Conservation (phyloP, 2,329 filamentous ascomycete genomes). For the Fusarium dimerum region DNA sequence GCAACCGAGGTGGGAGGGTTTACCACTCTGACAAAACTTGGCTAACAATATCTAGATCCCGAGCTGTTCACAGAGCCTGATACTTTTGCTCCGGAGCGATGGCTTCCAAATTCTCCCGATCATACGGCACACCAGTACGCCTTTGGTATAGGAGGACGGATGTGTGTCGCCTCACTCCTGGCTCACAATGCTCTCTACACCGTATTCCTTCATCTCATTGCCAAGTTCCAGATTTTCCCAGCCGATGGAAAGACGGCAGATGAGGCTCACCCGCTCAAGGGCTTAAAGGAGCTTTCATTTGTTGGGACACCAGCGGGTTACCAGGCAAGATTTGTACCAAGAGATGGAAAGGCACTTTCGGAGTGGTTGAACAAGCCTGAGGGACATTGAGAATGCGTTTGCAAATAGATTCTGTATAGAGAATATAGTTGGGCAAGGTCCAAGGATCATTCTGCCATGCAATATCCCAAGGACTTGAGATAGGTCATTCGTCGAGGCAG, state of each 20-base stretch:
- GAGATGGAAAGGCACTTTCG: constrained; percentile 4
- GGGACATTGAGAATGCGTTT: not conserved
- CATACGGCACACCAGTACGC: constrained; percentile 50
- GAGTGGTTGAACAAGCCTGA: constrained; percentile 4
- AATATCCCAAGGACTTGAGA: too few relatives aligned
- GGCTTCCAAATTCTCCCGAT: constrained; percentile 34
- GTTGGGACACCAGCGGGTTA: constrained; percentile 15
- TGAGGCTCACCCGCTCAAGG: constrained; percentile 25
- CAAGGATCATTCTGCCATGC: too few relatives aligned
- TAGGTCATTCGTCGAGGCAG: too few relatives aligned
- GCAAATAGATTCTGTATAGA: not conserved
- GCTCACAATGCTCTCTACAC: constrained; percentile 56
- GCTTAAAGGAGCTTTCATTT: constrained; percentile 14
- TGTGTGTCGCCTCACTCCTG: constrained; percentile 56
- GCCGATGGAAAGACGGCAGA: constrained; percentile 14
- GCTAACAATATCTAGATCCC: constrained; percentile 41
- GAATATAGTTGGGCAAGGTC: not conserved
- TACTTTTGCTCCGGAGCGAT: constrained; percentile 55
- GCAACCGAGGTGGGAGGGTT: constrained; percentile 24
- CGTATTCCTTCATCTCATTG: constrained; percentile 53
- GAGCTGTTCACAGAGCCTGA: constrained; percentile 65
- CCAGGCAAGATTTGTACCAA: constrained; percentile 14
- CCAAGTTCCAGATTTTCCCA: constrained; percentile 38
- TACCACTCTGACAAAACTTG: not conserved
- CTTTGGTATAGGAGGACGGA: constrained; percentile 54